Evolutionary conservation across 495 filamentous ascomycete genomes (phyloP).

Genomic region (Parathielavia hyrcaniae): DNA sequence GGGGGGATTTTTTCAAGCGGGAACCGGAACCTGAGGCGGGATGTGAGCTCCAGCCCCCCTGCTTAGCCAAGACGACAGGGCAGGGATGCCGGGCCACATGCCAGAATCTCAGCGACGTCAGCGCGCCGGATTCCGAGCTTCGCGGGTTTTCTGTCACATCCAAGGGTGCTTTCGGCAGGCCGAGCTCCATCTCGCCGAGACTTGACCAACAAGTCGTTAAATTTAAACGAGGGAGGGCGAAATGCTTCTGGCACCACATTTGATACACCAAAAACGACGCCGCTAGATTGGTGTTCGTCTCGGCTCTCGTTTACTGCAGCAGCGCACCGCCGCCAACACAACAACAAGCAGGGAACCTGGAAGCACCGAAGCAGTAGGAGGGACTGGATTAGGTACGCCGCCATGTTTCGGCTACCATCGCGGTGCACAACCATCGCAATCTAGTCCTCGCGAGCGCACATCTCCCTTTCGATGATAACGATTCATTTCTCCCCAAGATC

Average conservation of each 20-base stretch:
- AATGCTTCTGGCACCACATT: background rate
- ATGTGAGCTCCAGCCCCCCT: background rate
- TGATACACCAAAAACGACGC: background rate
- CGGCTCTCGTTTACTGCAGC: background rate
- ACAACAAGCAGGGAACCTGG: too few relatives aligned
- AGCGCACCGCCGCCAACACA: background rate
- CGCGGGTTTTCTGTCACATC: background rate
- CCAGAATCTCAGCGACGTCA: slow-evolving; percentile 15
- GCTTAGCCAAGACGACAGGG: background rate
- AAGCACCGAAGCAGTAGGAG: background rate
- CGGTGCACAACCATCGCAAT: background rate
- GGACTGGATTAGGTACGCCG: background rate
- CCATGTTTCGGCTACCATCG: background rate
- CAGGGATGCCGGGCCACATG: slow-evolving; percentile 11
- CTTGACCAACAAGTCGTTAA: background rate
- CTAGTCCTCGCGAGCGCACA: background rate
- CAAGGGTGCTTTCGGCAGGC: slow-evolving; percentile 15
- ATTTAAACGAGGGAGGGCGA: background rate
- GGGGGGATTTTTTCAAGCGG: slow-evolving; percentile 5
- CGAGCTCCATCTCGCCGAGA: background rate
- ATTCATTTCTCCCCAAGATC: background rate
- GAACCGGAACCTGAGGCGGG: too few relatives aligned
- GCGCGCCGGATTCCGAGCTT: background rate
- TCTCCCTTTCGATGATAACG: background rate
- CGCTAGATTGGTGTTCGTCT: background rate